phyloP scores from a whole-genome alignment of 1,284 basidiomycete genomes.

The Ceratobasidium sp. region DNA sequence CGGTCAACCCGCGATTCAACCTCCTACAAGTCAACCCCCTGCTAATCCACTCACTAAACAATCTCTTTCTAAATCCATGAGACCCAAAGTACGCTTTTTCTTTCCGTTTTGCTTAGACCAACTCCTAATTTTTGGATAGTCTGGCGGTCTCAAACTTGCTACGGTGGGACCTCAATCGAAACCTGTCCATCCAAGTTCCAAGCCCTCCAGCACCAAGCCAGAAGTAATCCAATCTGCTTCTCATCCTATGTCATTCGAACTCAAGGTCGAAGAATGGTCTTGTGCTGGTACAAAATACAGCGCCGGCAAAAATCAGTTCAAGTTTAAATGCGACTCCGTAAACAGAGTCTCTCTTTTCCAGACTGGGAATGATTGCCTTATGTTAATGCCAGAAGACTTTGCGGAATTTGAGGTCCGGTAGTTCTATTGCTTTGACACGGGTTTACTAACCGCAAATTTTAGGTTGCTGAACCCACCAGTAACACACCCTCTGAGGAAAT shows the following conservation, averaged over 20 bases:
- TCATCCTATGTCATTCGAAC: neutral
- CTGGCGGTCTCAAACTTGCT: neutral
- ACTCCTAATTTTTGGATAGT: neutral
- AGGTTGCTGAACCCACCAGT: slow-evolving; percentile 18
- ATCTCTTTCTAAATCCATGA: neutral
- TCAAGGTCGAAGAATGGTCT: slow-evolving; percentile 30
- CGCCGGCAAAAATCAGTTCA: neutral
- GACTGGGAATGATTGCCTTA: neutral
- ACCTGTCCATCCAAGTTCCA: neutral
- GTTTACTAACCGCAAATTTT: neutral
- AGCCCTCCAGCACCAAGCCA: neutral
- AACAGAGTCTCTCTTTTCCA: neutral
- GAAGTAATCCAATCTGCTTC: neutral
- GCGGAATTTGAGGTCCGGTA: slow-evolving; percentile 4
- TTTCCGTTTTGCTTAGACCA: neutral
- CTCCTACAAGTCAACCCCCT: neutral
- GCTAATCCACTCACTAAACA: neutral
- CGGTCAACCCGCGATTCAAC: neutral
- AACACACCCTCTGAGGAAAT: neutral
- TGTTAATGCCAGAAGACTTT: slow-evolving; percentile 7
- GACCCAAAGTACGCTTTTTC: neutral
- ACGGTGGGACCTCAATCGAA: neutral
- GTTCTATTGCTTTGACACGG: neutral
- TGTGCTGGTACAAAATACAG: slow-evolving; percentile 12
- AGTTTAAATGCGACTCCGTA: neutral